Evolutionary conservation across 106 monocot species (phyloP), one percentile per base, ranked within the genome.

Genomic region (Apostasia ramifera): DNA sequence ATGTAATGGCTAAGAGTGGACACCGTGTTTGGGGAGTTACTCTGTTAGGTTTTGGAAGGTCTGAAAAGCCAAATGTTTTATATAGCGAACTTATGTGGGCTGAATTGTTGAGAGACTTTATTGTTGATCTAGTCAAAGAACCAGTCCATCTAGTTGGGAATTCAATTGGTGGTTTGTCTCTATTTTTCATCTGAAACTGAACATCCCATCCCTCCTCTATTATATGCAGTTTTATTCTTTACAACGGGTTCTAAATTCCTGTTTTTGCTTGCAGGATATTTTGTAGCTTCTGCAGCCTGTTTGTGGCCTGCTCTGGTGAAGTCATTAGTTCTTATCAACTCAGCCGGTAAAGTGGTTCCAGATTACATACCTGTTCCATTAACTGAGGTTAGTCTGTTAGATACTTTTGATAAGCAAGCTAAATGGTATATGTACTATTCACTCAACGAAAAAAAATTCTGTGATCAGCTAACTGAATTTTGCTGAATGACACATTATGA

Each of bases 131-230:
- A 70, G 84, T 97, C 5, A 78, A 83, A 56, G 92, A 97, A 69
- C 89, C 97, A 45, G 83, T 75, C 57, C 97, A 92, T 83, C 73
- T 97, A 48, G 89, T 92, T 77, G 97, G 97, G 44, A 97, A 97
- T 77, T 97, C 97, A 44, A 82, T 97, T 61, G 97, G 97, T 42
- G 97, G 97, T 97, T 82, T 42, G 49, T 8, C 26, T 37, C 12
- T 44, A 62, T 44, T 44, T 60, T 62, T 62, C 3, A 8, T 62
- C 44, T 12, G 12, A 2, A 26, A 26, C 26, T 26, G 26, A 26
- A 26, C 26, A 26, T 26, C 26, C 26, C 26, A 26, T 26, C 26
- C 26, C 26, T 26, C 26, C 26, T 26, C 26, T 26, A 26, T 26
- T 26, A 26, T 7, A 41, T 55, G 6, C 13, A 4, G 8, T 61